A percentile compares a stretch with the other conserved stretches of the same genome.
Evolutionary conservation across 495 filamentous ascomycete species (phyloP).

Genomic region (Niebla homalea): DNA sequence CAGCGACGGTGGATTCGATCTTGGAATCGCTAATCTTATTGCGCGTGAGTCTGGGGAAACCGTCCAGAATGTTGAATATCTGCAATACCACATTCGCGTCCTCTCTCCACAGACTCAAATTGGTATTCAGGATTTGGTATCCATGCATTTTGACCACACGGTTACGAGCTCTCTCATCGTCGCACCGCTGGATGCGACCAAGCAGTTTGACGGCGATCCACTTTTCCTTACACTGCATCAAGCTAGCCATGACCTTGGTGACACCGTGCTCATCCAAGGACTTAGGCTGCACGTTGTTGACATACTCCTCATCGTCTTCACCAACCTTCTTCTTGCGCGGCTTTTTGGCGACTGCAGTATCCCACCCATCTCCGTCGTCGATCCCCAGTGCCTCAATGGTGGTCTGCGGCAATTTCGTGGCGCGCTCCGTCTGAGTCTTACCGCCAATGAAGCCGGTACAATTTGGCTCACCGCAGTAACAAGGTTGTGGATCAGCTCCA

Average conservation of each 20-base stretch:
- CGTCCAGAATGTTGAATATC: slow-evolving; percentile 77
- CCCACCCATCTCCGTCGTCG: slow-evolving; percentile 86
- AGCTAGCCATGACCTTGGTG: slow-evolving; percentile 95
- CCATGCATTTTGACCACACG: slow-evolving; percentile 92
- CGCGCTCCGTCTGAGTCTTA: slow-evolving; percentile 91
- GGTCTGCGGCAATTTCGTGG: slow-evolving; percentile 77
- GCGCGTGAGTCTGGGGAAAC: slow-evolving; percentile 78
- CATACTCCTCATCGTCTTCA: slow-evolving; percentile 93
- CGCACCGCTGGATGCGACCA: slow-evolving; percentile 72
- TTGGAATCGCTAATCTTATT: slow-evolving; percentile 98
- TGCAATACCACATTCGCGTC: slow-evolving; percentile 82
- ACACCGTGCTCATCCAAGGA: slow-evolving; percentile 77
- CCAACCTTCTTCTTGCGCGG: slow-evolving; percentile 87
- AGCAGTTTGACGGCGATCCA: slow-evolving; percentile 98
- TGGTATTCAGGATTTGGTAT: slow-evolving; percentile 83
- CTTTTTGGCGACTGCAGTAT: slow-evolving; percentile 73
- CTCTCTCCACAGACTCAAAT: slow-evolving; percentile 69
- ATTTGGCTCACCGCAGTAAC: slow-evolving; percentile 90
- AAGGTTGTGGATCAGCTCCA: slow-evolving; percentile 88
- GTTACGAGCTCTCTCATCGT: slow-evolving; percentile 78
- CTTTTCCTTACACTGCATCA: slow-evolving; percentile 97
- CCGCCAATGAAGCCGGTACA: slow-evolving; percentile 95
- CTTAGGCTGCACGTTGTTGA: slow-evolving; percentile 77
- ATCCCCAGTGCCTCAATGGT: slow-evolving; percentile 94
- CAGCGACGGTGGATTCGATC: slow-evolving; percentile 73